Evolutionary conservation across 1,284 basidiomycete genomes (phyloP).

Genomic region (Ustilago sp.): DNA sequence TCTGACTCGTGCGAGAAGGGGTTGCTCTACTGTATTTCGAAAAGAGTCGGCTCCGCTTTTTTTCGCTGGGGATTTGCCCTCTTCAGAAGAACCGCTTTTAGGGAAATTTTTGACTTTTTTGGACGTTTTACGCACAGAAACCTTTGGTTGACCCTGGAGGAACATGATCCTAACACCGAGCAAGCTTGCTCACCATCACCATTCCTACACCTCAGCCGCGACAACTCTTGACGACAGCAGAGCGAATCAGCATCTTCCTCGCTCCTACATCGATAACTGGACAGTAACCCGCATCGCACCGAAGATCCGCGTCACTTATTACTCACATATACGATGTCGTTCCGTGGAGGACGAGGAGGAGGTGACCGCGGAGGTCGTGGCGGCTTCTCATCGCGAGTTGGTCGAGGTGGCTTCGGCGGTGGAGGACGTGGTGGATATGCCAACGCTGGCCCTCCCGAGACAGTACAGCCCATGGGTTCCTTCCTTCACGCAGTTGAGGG

Average conservation of each 20-base stretch:
- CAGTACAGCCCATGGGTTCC: constrained; percentile 67
- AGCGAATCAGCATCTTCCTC: neutral
- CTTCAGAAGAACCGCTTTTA: constrained; percentile 16
- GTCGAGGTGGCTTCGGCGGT: constrained; percentile 59
- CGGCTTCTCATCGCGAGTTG: constrained; percentile 58
- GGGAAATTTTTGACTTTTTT: constrained; percentile 52
- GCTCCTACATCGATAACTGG: neutral
- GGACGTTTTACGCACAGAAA: constrained; percentile 18
- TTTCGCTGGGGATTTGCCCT: constrained; percentile 5
- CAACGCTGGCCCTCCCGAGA: constrained; percentile 65
- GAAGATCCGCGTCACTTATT: neutral
- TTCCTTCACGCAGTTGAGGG: constrained; percentile 86
- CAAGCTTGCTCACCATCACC: constrained; percentile 21
- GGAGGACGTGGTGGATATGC: constrained; percentile 59
- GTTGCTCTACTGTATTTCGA: neutral
- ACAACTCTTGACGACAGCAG: neutral
- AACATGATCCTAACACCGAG: neutral
- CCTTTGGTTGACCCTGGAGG: neutral
- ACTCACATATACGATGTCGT: constrained; percentile 52
- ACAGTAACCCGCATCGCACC: neutral
- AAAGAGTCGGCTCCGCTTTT: constrained; percentile 28
- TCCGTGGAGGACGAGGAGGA: constrained; percentile 59
- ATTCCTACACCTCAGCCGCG: neutral
- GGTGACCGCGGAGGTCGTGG: constrained; percentile 57
- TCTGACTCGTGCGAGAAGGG: constrained; percentile 24